Conservation (phyloP, 1,139 yeast species). For the Sugiyamaella novakii region DNA sequence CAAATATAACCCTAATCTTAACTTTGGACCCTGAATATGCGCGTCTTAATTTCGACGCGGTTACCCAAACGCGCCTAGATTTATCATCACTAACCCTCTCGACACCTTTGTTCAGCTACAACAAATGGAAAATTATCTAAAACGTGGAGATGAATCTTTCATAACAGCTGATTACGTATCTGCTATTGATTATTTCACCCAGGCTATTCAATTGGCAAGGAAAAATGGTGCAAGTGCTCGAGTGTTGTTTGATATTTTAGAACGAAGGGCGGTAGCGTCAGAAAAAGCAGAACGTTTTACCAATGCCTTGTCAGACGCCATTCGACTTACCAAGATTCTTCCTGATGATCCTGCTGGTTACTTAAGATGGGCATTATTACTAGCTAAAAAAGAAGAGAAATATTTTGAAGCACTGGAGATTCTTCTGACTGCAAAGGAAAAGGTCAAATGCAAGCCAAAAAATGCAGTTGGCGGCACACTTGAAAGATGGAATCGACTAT, state of each 20-base stretch:
- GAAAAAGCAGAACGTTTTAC: conserved; percentile 5
- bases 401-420: conserved; percentile 5
- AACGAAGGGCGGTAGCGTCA: conserved; percentile 8
- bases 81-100: too few relatives aligned
- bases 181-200: conserved; percentile 10
- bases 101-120: too few relatives aligned
- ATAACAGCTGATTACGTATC: background rate
- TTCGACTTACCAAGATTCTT: background rate
- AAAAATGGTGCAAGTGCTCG: conserved; percentile 4
- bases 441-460: background rate
- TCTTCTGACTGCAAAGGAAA: conserved; percentile 3
- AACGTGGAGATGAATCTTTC: conserved; percentile 8
- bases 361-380: conserved; percentile 3
- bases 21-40: too few relatives aligned
- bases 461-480: background rate
- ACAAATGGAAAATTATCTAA: conserved; percentile 10
- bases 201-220: conserved; percentile 7
- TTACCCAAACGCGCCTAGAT: too few relatives aligned
- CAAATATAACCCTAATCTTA: too few relatives aligned
- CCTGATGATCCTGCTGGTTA: conserved; percentile 15
- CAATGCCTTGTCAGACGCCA: conserved; percentile 11
- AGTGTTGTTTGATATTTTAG: conserved; percentile 6
- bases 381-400: conserved; percentile 1
- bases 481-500: conserved; percentile 6
- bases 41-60: too few relatives aligned